Evolutionary conservation across 2,329 filamentous ascomycete genomes (phyloP).

Genomic region (Aspergillus pseudotamarii): DNA sequence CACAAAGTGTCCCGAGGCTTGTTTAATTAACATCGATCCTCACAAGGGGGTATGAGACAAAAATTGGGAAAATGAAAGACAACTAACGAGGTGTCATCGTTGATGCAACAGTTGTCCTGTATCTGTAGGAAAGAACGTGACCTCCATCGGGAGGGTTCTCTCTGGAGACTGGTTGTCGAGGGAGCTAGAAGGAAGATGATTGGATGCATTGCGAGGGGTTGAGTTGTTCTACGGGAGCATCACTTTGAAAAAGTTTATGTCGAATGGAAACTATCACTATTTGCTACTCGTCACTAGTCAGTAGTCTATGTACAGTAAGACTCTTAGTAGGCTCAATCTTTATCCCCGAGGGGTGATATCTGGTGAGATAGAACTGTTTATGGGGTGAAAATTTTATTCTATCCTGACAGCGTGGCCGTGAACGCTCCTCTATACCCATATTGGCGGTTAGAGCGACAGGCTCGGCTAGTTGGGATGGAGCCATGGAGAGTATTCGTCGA

Average conservation of each 20-base stretch:
- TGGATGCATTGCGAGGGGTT: slow-evolving; percentile 19
- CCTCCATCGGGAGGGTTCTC: background rate
- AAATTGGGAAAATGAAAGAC: background rate
- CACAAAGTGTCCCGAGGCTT: background rate
- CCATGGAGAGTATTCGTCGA: slow-evolving; percentile 11
- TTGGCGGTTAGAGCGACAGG: slow-evolving; percentile 10
- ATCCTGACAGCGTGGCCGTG: background rate
- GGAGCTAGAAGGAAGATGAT: slow-evolving; percentile 14
- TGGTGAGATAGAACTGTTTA: background rate
- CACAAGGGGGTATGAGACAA: background rate
- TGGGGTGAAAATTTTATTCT: background rate
- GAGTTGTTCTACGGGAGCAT: slow-evolving; percentile 23
- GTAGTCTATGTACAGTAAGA: background rate
- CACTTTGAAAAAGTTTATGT: slow-evolving; percentile 24
- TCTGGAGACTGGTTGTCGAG: background rate
- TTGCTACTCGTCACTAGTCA: background rate
- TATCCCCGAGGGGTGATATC: background rate
- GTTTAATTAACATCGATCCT: background rate
- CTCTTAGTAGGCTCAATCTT: background rate
- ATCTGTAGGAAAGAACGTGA: background rate
- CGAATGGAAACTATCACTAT: background rate
- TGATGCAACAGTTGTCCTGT: slow-evolving; percentile 1
- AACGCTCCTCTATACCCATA: background rate
- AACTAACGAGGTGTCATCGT: background rate
- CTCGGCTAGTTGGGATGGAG: slow-evolving; percentile 22